Percentiles rank a stretch among this genome's conserved stretches.
These are phyloP conservation scores for Rostrohypoxylon terebratum DNA, from an alignment of 495 filamentous ascomycete species.

Conservation along the genomic window DNA sequence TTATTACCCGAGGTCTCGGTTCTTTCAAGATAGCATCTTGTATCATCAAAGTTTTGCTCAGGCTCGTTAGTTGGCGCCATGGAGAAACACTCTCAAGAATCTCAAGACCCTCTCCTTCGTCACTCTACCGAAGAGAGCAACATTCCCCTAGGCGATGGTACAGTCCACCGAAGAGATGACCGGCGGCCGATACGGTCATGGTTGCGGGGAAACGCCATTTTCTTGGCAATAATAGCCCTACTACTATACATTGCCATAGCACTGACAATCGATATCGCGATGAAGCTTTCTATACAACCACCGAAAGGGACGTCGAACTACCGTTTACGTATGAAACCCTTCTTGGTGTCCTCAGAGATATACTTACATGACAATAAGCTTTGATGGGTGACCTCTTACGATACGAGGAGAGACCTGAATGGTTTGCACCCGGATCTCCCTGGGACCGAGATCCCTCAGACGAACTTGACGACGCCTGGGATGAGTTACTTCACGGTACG, in stretches of 20 bases:
- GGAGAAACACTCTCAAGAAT: constrained; percentile 30
- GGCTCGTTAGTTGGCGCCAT: neutral
- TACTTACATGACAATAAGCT: constrained; percentile 18
- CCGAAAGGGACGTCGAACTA: neutral
- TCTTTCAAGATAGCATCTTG: neutral
- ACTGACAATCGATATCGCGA: constrained; percentile 19
- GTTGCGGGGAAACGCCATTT: constrained; percentile 12
- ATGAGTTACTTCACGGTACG: constrained; percentile 39
- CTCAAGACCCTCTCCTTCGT: constrained; percentile 25
- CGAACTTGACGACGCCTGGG: constrained; percentile 46
- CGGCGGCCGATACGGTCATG: constrained; percentile 3
- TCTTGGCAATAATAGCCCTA: constrained; percentile 18
- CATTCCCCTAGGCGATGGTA: neutral
- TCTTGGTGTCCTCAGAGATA: neutral
- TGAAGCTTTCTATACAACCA: neutral
- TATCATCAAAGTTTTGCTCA: neutral
- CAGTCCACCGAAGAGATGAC: neutral
- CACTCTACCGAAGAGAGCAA: constrained; percentile 2
- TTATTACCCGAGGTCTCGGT: neutral
- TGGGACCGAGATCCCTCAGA: constrained; percentile 36
- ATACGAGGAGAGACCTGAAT: constrained; percentile 38
- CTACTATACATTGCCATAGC: constrained; percentile 26
- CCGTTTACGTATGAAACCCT: neutral
- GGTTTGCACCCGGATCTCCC: constrained; percentile 26
- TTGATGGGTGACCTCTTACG: constrained; percentile 4